Percentiles rank a stretch among this genome's conserved stretches.
Evolutionary conservation across 345 rosid genomes (phyloP).

Genomic region (Acer yangbiense): DNA sequence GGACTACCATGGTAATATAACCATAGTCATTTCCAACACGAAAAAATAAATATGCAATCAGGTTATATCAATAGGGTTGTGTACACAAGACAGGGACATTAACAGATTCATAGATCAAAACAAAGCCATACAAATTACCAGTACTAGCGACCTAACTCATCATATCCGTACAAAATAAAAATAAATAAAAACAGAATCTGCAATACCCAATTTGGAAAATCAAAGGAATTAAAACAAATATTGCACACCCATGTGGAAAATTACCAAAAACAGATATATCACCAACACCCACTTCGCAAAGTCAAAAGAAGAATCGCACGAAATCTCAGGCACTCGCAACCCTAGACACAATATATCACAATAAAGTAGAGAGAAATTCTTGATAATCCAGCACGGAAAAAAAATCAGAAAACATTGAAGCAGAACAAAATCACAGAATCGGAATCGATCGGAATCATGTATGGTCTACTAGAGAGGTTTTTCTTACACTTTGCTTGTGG

Average conservation of each 20-base stretch:
- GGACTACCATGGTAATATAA: background rate
- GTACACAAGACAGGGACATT: background rate
- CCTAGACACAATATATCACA: background rate
- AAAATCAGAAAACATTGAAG: background rate
- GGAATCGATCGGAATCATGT: background rate
- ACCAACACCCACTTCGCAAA: conserved; percentile 12
- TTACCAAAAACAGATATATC: conserved; percentile 10
- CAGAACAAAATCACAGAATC: background rate
- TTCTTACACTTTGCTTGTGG: background rate
- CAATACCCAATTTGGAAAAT: no score
- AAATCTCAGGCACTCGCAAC: background rate
- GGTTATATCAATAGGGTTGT: background rate
- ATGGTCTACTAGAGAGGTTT: background rate
- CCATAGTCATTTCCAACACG: background rate
- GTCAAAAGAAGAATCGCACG: background rate
- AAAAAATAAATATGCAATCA: background rate
- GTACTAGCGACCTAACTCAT: background rate
- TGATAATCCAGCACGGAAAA: background rate
- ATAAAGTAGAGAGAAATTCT: background rate
- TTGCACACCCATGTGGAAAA: conserved; percentile 8
- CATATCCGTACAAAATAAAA: background rate
- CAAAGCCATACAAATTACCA: background rate
- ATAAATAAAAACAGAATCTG: no score
- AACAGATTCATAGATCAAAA: background rate
- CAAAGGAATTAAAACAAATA: background rate